Base-by-base conservation (phyloP, 2,329 filamentous ascomycete genomes). In the Coniosporium tulheliwenetii region DNA sequence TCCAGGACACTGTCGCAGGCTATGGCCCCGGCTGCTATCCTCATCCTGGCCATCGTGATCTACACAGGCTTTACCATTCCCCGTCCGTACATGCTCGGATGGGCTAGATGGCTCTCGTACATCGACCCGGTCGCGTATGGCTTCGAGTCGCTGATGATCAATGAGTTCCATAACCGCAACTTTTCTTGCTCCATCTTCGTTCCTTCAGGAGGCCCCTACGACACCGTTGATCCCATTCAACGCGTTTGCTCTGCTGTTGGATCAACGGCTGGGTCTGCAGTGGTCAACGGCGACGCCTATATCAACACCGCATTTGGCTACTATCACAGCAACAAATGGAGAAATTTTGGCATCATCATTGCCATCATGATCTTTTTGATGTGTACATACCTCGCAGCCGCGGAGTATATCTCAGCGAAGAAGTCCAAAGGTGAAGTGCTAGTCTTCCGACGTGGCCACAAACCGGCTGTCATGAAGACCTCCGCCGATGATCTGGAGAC, bases 101-200 rank as follows among this genome's bases (percentile, higher is more conserved):
- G 85, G 84, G 81, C 81, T 50, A 71, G 77, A 44, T 91, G 85
- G 84, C 73, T 91, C 45, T 26, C 4, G 55, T 89, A 84, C 55
- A 64, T 91, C 33, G 78, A 93, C 45, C 83, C 84, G 2, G 70
- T 93, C 9, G 76, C 75, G 1, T 93, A 93, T 47, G 76, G 77
- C 0, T 93, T 93, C 52, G 85, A 93, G 57, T 67, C 77, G 0
- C 67, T 93, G 19, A 80, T 89, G 71, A 71, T 83, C 47, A 93
- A 93, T 59, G 86, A 94, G 58, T 93, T 93, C 50, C 59, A 77
- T 49, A 62, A 66, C 44, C 73, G 79, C 12, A 46, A 74, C 0
- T 91, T 80, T 54, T 37, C 40, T 1, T 77, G 71, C 46, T 52
- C 51, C 1, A 45, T 48, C 1, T 65, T 62, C 32, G 55, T 75